Percentiles rank a stretch among this genome's conserved stretches.
Conservation (phyloP, 2,329 filamentous ascomycete genomes). For the Aureobasidium sp. region DNA sequence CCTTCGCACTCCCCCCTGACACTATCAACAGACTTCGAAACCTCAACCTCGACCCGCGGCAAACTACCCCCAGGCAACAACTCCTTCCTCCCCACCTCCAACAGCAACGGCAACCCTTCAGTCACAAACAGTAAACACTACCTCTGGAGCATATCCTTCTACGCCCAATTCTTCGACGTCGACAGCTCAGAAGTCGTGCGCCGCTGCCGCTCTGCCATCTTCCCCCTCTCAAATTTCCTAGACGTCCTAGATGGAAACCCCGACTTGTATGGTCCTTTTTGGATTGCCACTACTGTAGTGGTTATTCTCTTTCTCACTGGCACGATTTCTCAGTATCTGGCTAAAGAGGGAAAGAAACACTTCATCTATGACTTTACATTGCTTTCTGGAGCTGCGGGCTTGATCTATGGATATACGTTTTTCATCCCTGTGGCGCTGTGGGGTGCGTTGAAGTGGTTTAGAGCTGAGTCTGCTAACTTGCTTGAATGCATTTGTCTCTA, state of each 20-base stretch:
- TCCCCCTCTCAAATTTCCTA: slow-evolving; percentile 87
- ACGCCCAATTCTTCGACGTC: slow-evolving; percentile 97
- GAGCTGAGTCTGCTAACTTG: slow-evolving; percentile 83
- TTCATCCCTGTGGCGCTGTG: slow-evolving; percentile 80
- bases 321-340: slow-evolving; percentile 86
- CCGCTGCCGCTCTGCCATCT: slow-evolving; percentile 82
- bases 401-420: slow-evolving; percentile 88
- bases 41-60: slow-evolving; percentile 41
- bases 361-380: slow-evolving; percentile 91
- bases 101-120: slow-evolving; percentile 14
- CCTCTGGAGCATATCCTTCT: slow-evolving; percentile 89
- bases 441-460: slow-evolving; percentile 88
- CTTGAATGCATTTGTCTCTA: slow-evolving; percentile 94
- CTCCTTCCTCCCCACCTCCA: slow-evolving; percentile 29
- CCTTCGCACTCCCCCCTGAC: background rate
- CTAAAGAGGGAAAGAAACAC: slow-evolving; percentile 54
- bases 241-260: slow-evolving; percentile 96
- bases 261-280: slow-evolving; percentile 93
- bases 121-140: slow-evolving; percentile 56
- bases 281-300: slow-evolving; percentile 97
- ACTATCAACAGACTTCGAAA: slow-evolving; percentile 52
- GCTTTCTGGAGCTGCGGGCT: slow-evolving; percentile 78
- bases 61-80: slow-evolving; percentile 37
- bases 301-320: slow-evolving; percentile 92
- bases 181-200: slow-evolving; percentile 83